Evolutionary conservation across 371 early-diverging fungal species (phyloP).

Genomic region (Apophysomyces sp.): DNA sequence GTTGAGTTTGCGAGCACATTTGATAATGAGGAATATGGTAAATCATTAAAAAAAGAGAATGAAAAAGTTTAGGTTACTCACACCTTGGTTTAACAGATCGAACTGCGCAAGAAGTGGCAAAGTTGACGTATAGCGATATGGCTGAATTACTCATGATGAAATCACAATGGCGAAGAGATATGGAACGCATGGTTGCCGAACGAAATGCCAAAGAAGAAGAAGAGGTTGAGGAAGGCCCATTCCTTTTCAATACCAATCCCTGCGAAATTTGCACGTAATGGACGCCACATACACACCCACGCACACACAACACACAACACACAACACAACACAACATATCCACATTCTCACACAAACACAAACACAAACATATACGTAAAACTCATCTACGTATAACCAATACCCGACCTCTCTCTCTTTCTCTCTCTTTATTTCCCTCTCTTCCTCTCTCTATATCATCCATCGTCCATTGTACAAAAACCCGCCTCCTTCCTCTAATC

Average conservation of each 20-base stretch:
- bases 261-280: neutral
- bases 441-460: neutral
- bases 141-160: slow-evolving; percentile 44
- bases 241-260: neutral
- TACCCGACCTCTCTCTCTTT: no score
- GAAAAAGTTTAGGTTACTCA: neutral
- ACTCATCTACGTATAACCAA: no score
- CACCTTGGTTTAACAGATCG: slow-evolving; percentile 28
- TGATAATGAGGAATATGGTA: neutral
- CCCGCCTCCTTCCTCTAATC: neutral
- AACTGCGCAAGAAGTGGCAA: slow-evolving; percentile 52
- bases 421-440: neutral
- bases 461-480: neutral
- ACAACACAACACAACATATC: neutral
- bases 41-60: neutral
- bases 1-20: neutral
- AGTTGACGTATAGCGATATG: slow-evolving; percentile 49
- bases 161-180: slow-evolving; percentile 48
- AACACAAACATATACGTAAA: neutral
- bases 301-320: no score
- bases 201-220: slow-evolving; percentile 19
- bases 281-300: neutral
- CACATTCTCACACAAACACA: neutral
- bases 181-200: slow-evolving; percentile 44
- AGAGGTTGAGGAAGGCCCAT: neutral